Evolutionary conservation across 768 basidiomycete genomes (phyloP), one percentile per base, ranked within the genome.

Genomic region (Wakefieldia striispora): DNA sequence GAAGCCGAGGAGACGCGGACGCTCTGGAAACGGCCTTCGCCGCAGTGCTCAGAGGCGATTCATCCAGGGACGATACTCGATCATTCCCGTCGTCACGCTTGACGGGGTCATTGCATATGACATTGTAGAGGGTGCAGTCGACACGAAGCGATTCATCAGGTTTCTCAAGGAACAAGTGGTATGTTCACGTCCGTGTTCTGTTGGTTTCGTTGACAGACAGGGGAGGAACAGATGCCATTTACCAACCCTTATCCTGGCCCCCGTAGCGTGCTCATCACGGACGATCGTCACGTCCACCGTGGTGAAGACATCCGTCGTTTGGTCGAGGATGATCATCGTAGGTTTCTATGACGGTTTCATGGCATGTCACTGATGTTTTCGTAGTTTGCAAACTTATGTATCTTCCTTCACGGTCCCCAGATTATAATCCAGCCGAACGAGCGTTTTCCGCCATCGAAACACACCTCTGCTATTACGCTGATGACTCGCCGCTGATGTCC

Each of bases 261-360:
- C 2, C 6, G 3, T 16, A 40, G 40, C 11, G 16, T 65, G 1
- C 45, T 63, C 13, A 31, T 65, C 2, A 51, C 60, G 16, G 58
- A 65, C 27, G 61, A 59, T 40, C 55, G 54, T 19, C 23, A 42
- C 5, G 62, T 61, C 33, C 58, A 62, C 31, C 61, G 61, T 45
- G 40, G 49, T 23, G 51, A 58, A 6, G 59, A 62, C 26, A 48
- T 67, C 11, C 38, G 31, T n/a, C 24, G 48, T 20, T 35, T 65
- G 2, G 29, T 55, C 20, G 50, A 51, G 21, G 54, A 55, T 44
- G 7, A 59, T 45, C 43, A 56, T 59, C n/a, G 55, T 63, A 36
- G 56, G 53, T 50, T 33, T 40, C 13, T 31, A 6, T 13, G 13
- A 31, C 11, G 13, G 14, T 13, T 2, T 31, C 31, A 31, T 31